phyloP scores from a whole-genome alignment of 2,329 filamentous ascomycete species.

The Scedosporium dehoogii region DNA sequence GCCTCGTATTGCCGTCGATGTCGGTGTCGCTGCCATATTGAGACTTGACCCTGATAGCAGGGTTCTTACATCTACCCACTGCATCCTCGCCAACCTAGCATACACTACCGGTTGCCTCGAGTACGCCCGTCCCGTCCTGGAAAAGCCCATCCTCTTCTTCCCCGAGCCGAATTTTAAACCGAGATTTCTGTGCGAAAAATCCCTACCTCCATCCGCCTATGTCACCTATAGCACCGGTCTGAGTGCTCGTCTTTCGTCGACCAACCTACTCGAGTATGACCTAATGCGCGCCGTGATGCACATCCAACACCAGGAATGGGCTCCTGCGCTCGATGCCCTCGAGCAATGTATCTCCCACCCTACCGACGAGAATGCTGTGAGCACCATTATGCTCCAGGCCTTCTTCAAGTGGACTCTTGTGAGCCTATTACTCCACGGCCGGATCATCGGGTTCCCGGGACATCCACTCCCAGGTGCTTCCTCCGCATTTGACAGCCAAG shows the following conservation, averaged over 20 bases:
- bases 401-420: slow-evolving; percentile 88
- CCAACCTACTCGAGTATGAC: slow-evolving; percentile 57
- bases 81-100: slow-evolving; percentile 47
- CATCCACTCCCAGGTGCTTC: background rate
- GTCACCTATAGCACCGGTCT: slow-evolving; percentile 51
- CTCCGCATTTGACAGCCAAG: slow-evolving; percentile 23
- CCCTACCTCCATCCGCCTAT: slow-evolving; percentile 40
- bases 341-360: slow-evolving; percentile 60
- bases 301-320: slow-evolving; percentile 51
- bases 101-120: slow-evolving; percentile 43
- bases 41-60: slow-evolving; percentile 57
- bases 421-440: slow-evolving; percentile 61
- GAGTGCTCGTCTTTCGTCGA: slow-evolving; percentile 39
- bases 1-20: slow-evolving; percentile 35
- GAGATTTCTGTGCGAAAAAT: slow-evolving; percentile 34
- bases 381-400: slow-evolving; percentile 74
- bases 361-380: slow-evolving; percentile 49
- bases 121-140: slow-evolving; percentile 49
- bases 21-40: slow-evolving; percentile 44
- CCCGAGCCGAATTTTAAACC: slow-evolving; percentile 34
- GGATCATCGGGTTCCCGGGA: slow-evolving; percentile 12
- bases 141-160: slow-evolving; percentile 57
- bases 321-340: slow-evolving; percentile 50
- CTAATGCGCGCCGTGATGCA: slow-evolving; percentile 55
- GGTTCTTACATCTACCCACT: slow-evolving; percentile 56